phyloP scores from a whole-genome alignment of 1,284 basidiomycete genomes.

The Fistulinella staudtii region DNA sequence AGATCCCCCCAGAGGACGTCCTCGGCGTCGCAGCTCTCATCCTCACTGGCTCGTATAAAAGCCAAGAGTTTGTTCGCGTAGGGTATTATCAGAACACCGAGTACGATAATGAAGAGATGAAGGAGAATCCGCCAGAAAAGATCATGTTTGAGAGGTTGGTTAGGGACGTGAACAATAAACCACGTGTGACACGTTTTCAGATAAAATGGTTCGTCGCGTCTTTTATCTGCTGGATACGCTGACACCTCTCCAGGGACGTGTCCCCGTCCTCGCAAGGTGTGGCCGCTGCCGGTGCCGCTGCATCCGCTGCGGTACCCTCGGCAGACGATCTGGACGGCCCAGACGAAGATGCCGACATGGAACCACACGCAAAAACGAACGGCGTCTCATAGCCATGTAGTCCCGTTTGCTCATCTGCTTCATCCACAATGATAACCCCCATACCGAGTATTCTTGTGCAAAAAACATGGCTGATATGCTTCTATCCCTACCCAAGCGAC shows the following conservation, averaged over 20 bases:
- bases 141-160: slow-evolving; percentile 79
- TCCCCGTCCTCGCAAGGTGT: slow-evolving; percentile 47
- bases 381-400: slow-evolving; percentile 20
- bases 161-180: slow-evolving; percentile 88
- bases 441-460: slow-evolving; percentile 14
- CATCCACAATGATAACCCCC: slow-evolving; percentile 8
- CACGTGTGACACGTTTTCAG: slow-evolving; percentile 89
- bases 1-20: slow-evolving; percentile 81
- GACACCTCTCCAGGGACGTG: slow-evolving; percentile 55
- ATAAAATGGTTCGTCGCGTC: slow-evolving; percentile 70
- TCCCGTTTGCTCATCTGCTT: slow-evolving; percentile 4
- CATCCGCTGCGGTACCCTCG: slow-evolving; percentile 75
- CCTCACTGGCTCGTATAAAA: slow-evolving; percentile 85
- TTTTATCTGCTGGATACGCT: neutral
- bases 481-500: slow-evolving; percentile 19
- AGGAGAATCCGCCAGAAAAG: slow-evolving; percentile 61
- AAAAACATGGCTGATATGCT: no score
- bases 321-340: slow-evolving; percentile 61
- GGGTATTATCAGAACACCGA: slow-evolving; percentile 99
- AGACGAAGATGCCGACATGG: slow-evolving; percentile 20
- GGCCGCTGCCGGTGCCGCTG: slow-evolving; percentile 61
- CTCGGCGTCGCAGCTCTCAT: slow-evolving; percentile 90
- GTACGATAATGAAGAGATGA: slow-evolving; percentile 92
- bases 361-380: slow-evolving; percentile 22
- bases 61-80: slow-evolving; percentile 97